Evolutionary conservation across 306 rosid species (phyloP).

Genomic region (Astragalus glycyphyllos): DNA sequence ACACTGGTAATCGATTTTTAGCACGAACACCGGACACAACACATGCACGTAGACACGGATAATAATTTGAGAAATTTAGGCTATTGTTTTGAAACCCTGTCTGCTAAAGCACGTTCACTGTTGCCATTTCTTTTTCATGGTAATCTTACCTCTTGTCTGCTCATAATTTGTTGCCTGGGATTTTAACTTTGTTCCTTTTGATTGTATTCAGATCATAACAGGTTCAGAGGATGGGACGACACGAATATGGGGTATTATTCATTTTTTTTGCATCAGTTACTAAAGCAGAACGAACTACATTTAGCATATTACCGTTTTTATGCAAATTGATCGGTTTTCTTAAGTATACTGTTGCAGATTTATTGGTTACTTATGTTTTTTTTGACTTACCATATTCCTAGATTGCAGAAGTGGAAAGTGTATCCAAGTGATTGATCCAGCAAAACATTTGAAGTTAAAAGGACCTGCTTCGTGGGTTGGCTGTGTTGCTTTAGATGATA

Average conservation of each 20-base stretch:
- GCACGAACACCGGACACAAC: no score
- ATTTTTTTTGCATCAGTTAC: conserved; percentile 16
- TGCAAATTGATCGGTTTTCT: conserved; percentile 9
- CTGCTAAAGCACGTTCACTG: conserved; percentile 12
- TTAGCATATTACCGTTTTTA: neutral
- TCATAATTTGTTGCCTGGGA: conserved; percentile 23
- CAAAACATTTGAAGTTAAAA: conserved; percentile 61
- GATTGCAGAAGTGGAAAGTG: conserved; percentile 94
- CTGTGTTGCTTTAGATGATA: conserved; percentile 81
- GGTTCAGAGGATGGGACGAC: conserved; percentile 96
- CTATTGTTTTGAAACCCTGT: conserved; percentile 20
- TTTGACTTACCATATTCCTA: conserved; percentile 49
- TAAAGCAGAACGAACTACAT: conserved; percentile 19
- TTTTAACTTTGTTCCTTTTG: conserved; percentile 43
- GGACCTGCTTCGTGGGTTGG: conserved; percentile 69
- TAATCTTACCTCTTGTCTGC: conserved; percentile 4
- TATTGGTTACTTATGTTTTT: conserved; percentile 31
- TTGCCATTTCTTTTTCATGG: conserved; percentile 14
- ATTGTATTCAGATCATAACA: conserved; percentile 74
- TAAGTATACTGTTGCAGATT: conserved; percentile 22
- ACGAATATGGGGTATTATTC: conserved; percentile 85
- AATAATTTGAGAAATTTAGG: neutral
- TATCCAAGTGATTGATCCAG: conserved; percentile 67
- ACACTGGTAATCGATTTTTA: neutral
- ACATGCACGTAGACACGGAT: no score